These are phyloP conservation scores for Leccinum obscurum DNA, from an alignment of 768 basidiomycete genomes.

Conservation along the genomic window DNA sequence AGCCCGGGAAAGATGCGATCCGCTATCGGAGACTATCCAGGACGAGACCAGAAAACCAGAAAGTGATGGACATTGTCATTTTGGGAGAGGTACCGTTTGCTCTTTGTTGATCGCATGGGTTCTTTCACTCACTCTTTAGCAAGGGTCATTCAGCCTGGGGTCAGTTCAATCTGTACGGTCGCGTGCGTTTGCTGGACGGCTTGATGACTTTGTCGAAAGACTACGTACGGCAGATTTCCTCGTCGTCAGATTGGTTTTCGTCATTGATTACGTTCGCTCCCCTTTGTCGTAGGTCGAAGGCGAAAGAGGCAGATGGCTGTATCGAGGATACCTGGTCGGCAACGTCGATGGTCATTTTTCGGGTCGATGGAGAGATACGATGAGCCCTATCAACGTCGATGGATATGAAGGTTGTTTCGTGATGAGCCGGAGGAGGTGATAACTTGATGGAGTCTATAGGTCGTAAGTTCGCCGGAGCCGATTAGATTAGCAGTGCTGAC, in stretches of 20 bases:
- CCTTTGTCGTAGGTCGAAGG: conserved; percentile 50
- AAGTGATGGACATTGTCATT: conserved; percentile 57
- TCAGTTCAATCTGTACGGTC: conserved; percentile 75
- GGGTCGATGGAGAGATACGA: conserved; percentile 86
- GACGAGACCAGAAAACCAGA: conserved; percentile 33
- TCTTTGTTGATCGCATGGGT: neutral
- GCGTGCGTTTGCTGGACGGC: conserved; percentile 80
- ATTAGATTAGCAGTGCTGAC: neutral
- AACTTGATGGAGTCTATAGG: neutral
- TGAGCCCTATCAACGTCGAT: conserved; percentile 56
- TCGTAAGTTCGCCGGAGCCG: neutral
- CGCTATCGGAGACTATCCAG: conserved; percentile 30
- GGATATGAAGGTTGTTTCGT: conserved; percentile 90
- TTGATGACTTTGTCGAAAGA: conserved; percentile 81
- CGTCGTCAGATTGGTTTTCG: neutral
- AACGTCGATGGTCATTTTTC: conserved; percentile 67
- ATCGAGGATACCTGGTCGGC: conserved; percentile 80
- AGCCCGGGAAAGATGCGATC: conserved; percentile 39
- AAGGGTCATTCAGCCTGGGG: conserved; percentile 94
- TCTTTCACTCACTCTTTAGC: conserved; percentile 2
- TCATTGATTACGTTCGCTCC: neutral
- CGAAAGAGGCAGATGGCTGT: conserved; percentile 82
- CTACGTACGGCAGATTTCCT: conserved; percentile 54
- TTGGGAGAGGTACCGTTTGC: conserved; percentile 61
- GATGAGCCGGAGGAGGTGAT: conserved; percentile 63